Evolutionary conservation across 371 early-diverging fungal genomes (phyloP).

Genomic region (Rhizomucor pusillus): DNA sequence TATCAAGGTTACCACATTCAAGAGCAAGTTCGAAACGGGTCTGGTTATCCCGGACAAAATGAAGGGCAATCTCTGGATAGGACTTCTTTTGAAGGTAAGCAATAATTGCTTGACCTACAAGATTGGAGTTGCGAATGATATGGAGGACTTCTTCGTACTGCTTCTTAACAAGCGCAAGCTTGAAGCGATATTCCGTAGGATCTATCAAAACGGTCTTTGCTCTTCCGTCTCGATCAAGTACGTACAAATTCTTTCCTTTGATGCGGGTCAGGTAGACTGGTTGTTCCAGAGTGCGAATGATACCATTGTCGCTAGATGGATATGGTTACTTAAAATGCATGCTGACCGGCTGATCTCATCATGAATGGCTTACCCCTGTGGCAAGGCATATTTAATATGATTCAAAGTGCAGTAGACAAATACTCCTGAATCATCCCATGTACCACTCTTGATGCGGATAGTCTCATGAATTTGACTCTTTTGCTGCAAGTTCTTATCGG

Average conservation of each 20-base stretch:
- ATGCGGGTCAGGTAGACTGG: constrained; percentile 88
- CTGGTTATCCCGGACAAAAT: constrained; percentile 95
- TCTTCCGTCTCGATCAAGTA: constrained; percentile 86
- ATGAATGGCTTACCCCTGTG: constrained; percentile 67
- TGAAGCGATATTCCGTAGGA: constrained; percentile 98
- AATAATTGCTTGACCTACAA: constrained; percentile 98
- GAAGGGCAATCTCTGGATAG: constrained; percentile 96
- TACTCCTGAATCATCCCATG: constrained; percentile 91
- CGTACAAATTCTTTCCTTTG: constrained; percentile 80
- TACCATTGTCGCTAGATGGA: constrained; percentile 81
- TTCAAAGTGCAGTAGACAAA: constrained; percentile 97
- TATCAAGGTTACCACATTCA: constrained; percentile 93
- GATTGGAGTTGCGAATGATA: constrained; percentile 91
- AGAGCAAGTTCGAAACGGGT: constrained; percentile 96
- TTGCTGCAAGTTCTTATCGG: constrained; percentile 83
- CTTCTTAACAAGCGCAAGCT: constrained; percentile 85
- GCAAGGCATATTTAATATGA: constrained; percentile 98
- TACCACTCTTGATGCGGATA: constrained; percentile 95
- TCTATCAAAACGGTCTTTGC: constrained; percentile 86
- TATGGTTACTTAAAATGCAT: not conserved
- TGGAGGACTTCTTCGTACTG: constrained; percentile 92
- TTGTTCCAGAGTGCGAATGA: constrained; percentile 94
- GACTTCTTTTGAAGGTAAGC: constrained; percentile 98
- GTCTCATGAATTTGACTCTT: constrained; percentile 91
- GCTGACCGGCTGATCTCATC: not conserved